phyloP scores from a whole-genome alignment of 2,329 filamentous ascomycete species.

The Acephala macrosclerotiorum region DNA sequence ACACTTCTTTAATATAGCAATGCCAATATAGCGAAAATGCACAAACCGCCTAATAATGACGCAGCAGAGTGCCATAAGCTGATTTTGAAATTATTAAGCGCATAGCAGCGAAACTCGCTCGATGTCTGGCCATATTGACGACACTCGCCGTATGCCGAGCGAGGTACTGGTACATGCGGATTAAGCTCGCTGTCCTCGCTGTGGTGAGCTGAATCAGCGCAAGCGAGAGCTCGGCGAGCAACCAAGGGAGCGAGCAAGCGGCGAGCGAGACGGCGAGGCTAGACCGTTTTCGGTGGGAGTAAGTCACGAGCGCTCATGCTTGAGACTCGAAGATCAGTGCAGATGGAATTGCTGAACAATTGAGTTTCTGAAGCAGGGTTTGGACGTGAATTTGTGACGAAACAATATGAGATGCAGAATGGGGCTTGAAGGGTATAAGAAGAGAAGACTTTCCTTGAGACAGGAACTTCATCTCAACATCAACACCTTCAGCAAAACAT shows the following conservation, averaged over 20 bases:
- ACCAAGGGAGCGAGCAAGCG: constrained; percentile 7
- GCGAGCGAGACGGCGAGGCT: constrained; percentile 2
- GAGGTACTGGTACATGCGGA: neutral
- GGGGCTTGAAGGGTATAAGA: neutral
- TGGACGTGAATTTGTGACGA: neutral
- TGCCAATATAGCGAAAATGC: neutral
- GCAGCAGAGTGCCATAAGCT: neutral
- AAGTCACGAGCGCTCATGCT: constrained; percentile 11
- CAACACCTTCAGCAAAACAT: neutral
- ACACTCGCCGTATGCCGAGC: neutral
- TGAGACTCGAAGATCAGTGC: neutral
- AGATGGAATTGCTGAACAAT: too few species aligned
- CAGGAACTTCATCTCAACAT: constrained; percentile 6
- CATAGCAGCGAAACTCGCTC: neutral
- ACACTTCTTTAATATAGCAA: too few species aligned
- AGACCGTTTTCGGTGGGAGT: neutral
- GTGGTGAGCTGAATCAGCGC: constrained; percentile 12
- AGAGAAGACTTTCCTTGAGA: neutral
- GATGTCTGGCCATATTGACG: neutral
- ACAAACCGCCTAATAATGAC: neutral
- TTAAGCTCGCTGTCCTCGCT: neutral
- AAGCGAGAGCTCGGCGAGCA: constrained; percentile 2
- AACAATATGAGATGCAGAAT: neutral
- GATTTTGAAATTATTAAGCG: neutral
- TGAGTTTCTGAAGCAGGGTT: too few species aligned